Conservation (phyloP, 140 eudicot genomes). For the Stevia rebaudiana region DNA sequence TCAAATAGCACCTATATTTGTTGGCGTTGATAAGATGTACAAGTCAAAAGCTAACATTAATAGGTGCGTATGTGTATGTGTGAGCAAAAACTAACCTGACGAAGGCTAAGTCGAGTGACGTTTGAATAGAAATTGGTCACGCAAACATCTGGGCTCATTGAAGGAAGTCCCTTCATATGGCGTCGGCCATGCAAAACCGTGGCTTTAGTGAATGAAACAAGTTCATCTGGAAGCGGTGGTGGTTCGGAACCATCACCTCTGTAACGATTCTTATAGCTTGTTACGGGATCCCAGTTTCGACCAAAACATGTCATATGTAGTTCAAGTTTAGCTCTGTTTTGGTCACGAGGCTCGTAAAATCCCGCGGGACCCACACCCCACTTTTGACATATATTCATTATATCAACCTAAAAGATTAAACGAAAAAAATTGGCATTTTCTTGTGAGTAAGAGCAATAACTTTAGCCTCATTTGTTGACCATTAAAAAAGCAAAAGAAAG, state of each 20-base stretch:
- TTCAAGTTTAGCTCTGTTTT: slow-evolving; percentile 41
- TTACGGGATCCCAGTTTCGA: slow-evolving; percentile 47
- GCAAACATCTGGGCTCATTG: slow-evolving; percentile 44
- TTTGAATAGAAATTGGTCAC: slow-evolving; percentile 47
- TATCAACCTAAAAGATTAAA: slow-evolving; percentile 10
- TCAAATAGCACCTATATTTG: background rate
- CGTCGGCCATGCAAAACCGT: slow-evolving; percentile 32
- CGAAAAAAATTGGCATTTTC: background rate
- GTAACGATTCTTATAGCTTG: slow-evolving; percentile 16
- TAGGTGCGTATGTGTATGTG: no score
- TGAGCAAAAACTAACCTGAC: slow-evolving; percentile 40
- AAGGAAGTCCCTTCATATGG: slow-evolving; percentile 30
- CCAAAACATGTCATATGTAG: slow-evolving; percentile 56
- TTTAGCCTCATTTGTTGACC: background rate
- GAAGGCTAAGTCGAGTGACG: slow-evolving; percentile 40
- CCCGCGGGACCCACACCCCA: slow-evolving; percentile 44
- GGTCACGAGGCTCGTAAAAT: slow-evolving; percentile 42
- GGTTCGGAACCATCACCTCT: slow-evolving; percentile 25
- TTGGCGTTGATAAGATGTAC: background rate
- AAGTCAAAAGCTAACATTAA: background rate
- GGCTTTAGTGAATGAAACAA: slow-evolving; percentile 25
- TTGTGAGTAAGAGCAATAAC: no score
- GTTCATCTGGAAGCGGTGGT: slow-evolving; percentile 32
- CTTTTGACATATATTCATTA: slow-evolving; percentile 21
- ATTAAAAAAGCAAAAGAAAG: no score